Conservation (phyloP, 1,139 yeast species). For the Saccharomyces pastorianus region DNA sequence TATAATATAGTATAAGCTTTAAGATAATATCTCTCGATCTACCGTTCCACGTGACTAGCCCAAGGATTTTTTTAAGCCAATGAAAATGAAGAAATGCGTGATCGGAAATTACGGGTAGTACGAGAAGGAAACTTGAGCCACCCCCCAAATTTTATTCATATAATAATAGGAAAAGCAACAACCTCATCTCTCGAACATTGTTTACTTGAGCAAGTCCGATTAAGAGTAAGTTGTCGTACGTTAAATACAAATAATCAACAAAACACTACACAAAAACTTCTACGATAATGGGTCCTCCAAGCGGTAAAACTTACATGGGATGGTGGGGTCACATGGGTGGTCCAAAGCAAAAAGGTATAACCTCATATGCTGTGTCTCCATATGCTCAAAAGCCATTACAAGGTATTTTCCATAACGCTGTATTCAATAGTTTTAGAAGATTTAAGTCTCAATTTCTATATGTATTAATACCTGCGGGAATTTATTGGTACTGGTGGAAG, state of each 20-base stretch:
- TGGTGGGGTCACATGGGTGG: conserved; percentile 92
- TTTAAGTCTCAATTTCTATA: conserved; percentile 77
- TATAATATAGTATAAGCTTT: neutral
- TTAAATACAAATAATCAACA: neutral
- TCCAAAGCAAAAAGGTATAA: conserved; percentile 81
- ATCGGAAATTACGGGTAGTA: neutral
- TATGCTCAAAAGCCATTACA: conserved; percentile 88
- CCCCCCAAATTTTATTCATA: neutral
- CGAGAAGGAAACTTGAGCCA: neutral
- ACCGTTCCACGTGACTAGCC: neutral
- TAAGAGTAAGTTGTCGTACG: neutral
- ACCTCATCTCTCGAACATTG: neutral
- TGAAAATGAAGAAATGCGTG: neutral
- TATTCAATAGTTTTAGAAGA: conserved; percentile 94
- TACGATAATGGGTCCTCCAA: conserved; percentile 48
- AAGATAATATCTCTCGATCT: neutral
- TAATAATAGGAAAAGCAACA: neutral
- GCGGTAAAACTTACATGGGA: conserved; percentile 80
- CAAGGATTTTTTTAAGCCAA: neutral
- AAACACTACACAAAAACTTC: neutral
- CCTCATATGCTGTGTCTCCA: conserved; percentile 85
- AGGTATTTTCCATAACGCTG: conserved; percentile 76
- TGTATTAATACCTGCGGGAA: conserved; percentile 66
- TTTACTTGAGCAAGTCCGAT: neutral
- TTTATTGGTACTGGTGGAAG: conserved; percentile 84